phyloP scores from a whole-genome alignment of 768 basidiomycete species.

The Candolleomyces eurysporus region DNA sequence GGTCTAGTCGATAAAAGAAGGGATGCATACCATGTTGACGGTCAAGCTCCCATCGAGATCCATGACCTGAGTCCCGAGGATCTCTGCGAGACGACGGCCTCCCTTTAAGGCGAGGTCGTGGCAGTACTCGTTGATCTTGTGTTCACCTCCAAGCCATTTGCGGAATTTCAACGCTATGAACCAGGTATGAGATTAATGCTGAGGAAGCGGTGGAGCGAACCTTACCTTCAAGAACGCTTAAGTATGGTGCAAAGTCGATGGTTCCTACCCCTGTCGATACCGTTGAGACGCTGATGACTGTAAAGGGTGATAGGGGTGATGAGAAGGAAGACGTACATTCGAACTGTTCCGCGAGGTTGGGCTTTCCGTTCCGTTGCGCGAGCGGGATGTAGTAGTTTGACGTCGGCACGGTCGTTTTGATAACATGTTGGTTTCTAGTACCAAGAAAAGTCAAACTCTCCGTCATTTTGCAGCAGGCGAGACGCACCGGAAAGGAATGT shows the following conservation, averaged over 20 bases:
- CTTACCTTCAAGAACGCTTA: slow-evolving; percentile 56
- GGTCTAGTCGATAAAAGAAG: background rate
- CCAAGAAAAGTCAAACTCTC: slow-evolving; percentile 3
- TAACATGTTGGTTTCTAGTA: slow-evolving; percentile 59
- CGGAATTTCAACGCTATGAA: slow-evolving; percentile 68
- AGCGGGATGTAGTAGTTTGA: slow-evolving; percentile 52
- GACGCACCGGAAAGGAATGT: slow-evolving; percentile 58
- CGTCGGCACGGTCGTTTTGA: slow-evolving; percentile 60
- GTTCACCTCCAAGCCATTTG: slow-evolving; percentile 71
- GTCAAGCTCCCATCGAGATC: slow-evolving; percentile 58
- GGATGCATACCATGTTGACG: slow-evolving; percentile 58
- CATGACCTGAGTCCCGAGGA: slow-evolving; percentile 61
- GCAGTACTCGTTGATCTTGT: slow-evolving; percentile 67
- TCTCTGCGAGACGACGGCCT: slow-evolving; percentile 54
- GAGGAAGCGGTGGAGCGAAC: background rate
- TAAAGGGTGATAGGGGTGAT: background rate
- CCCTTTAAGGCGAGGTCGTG: slow-evolving; percentile 67
- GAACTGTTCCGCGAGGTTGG: slow-evolving; percentile 51
- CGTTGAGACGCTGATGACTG: background rate
- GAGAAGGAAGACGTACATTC: slow-evolving; percentile 33
- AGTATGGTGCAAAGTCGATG: slow-evolving; percentile 49
- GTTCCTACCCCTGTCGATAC: slow-evolving; percentile 60
- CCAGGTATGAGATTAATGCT: background rate
- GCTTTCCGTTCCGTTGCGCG: slow-evolving; percentile 27
- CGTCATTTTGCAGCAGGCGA: background rate